Base-by-base conservation (phyloP, 1,284 basidiomycete genomes). In the Pterula multifida region DNA sequence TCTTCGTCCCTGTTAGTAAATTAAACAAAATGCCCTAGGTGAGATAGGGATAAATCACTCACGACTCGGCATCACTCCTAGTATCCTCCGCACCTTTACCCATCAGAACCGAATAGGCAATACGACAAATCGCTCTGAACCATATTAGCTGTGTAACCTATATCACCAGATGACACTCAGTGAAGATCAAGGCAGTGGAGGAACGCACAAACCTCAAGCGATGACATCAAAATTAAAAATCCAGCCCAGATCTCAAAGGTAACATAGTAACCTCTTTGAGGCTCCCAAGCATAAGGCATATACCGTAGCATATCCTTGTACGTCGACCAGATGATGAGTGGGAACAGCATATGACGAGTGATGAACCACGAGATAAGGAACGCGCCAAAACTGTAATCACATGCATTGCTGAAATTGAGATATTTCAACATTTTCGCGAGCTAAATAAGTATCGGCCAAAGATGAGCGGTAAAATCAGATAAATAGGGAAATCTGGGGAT, bases 401-500 rank as follows among this genome's bases (percentile, higher is more conserved):
- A 90, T 1, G 79, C 75, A 72, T 52, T 82, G 75, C 52, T 79
- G 70, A 26, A 71, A 57, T 24, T 72, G 24, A 94, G 71, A 67
- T 98, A 98, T 52, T 87, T 85, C 56, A 90, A 68, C 85, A 98
- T 93, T 68, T 98, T 98, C 15, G 92, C 94, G 55, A 87, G 61
- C 90, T 93, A 50, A 25, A 44, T 26, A 19, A 36, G n/a, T n/a
- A n/a, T n/a, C n/a, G n/a, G n/a, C n/a, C n/a, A n/a, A n/a, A n/a
- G n/a, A n/a, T 25, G 50, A 13, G 19, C 39, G 51, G 44, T 45
- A 17, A 56, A 45, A 48, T 28, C 9, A 42, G n/a, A 39, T 26
- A 45, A 50, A 23, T 35, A 13, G 47, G 39, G 51, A 50, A 57
- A 39, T 19, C 9, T 17, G 39, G 9, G 19, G 39, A 42, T 17